These are phyloP conservation scores for Aspergillus japonicus DNA, from an alignment of 2,329 filamentous ascomycete species.

Conservation along the genomic window DNA sequence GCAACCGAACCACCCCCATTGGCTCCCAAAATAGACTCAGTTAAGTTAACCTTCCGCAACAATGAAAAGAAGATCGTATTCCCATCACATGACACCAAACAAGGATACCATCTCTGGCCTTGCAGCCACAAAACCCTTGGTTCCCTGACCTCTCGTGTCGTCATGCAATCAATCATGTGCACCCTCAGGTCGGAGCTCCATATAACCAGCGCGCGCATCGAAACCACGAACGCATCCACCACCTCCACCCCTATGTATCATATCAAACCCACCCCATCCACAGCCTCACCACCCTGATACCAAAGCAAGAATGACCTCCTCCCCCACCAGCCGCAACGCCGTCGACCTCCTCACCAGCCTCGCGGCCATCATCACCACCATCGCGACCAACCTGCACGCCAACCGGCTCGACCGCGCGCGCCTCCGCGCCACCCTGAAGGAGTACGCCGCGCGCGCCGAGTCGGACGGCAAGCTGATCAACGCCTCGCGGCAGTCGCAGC, in stretches of 20 bases:
- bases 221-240: background rate
- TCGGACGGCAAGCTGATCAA: slow-evolving; percentile 18
- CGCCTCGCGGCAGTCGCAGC: slow-evolving; percentile 7
- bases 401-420: slow-evolving; percentile 16
- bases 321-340: background rate
- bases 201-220: too few species aligned
- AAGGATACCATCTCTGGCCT: background rate
- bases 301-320: background rate
- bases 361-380: background rate
- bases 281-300: background rate
- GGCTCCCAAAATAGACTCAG: background rate
- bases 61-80: background rate
- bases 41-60: background rate
- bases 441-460: slow-evolving; percentile 19
- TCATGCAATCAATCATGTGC: background rate
- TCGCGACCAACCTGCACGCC: slow-evolving; percentile 11
- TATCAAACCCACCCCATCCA: background rate
- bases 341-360: slow-evolving; percentile 5
- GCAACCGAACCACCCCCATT: background rate
- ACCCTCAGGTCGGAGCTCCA: too few species aligned
- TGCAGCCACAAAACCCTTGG: background rate
- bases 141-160: background rate
- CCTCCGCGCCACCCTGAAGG: slow-evolving; percentile 13
- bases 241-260: background rate
- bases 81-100: background rate